These are phyloP conservation scores for Bipolaris zeicola DNA, from an alignment of 2,329 filamentous ascomycete species.

Conservation along the genomic window DNA sequence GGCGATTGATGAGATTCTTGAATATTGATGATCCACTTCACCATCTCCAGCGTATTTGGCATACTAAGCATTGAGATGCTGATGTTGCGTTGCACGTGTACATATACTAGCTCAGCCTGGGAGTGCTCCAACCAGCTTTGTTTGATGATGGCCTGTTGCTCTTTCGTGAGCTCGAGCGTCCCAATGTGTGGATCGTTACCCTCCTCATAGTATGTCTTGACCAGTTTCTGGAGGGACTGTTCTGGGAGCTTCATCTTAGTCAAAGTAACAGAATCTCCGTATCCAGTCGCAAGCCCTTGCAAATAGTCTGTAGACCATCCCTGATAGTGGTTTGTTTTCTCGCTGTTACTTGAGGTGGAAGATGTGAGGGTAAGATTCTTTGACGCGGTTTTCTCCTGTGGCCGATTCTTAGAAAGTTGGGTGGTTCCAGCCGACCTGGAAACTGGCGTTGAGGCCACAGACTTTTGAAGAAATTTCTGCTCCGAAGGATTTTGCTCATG, in stretches of 20 bases:
- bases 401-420: not conserved
- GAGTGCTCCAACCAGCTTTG: not conserved
- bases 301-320: not conserved
- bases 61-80: too few species aligned
- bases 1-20: not conserved
- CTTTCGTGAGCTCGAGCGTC: not conserved
- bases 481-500: not conserved
- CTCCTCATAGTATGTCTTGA: not conserved
- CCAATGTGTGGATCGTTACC: not conserved
- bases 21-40: not conserved
- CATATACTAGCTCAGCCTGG: not conserved
- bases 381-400: not conserved
- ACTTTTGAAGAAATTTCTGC: not conserved
- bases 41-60: too few species aligned
- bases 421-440: not conserved
- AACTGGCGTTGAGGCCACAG: not conserved
- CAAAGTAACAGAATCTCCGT: not conserved
- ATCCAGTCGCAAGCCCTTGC: not conserved
- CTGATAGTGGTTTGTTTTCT: not conserved
- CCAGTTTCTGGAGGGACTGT: not conserved
- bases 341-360: not conserved
- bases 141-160: not conserved
- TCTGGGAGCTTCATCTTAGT: not conserved
- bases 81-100: not conserved
- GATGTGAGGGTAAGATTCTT: not conserved